Percentiles rank a stretch among this genome's conserved stretches.
Conservation (phyloP, 2,329 filamentous ascomycete genomes). For the Beauveria medogensis region DNA sequence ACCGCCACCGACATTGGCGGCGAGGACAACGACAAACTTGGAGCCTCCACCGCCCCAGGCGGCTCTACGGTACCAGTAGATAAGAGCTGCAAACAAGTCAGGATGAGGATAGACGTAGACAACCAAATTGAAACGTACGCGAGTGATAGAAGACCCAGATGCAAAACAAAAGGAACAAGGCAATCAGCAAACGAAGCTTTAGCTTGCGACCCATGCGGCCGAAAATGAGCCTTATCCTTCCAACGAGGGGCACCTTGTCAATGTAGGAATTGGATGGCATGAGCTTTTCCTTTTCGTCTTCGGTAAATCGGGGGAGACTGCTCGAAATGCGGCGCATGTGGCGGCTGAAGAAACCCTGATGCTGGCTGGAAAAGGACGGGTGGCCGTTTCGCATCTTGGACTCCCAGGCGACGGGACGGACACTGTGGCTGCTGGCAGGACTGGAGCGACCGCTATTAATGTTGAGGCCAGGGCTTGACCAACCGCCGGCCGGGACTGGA, state of each 20-base stretch:
- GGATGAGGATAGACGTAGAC: neutral
- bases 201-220: conserved; percentile 54
- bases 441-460: conserved; percentile 65
- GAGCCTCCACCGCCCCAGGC: conserved; percentile 71
- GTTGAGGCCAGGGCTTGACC: conserved; percentile 75
- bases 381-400: conserved; percentile 73
- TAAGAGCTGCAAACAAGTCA: conserved; percentile 36
- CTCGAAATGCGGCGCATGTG: conserved; percentile 76
- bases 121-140: conserved; percentile 46
- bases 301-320: conserved; percentile 66
- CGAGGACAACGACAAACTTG: conserved; percentile 89
- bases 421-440: conserved; percentile 48
- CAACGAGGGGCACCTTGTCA: conserved; percentile 36
- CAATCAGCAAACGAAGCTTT: conserved; percentile 54
- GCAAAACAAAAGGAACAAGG: conserved; percentile 51
- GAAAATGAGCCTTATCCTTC: conserved; percentile 37
- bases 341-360: conserved; percentile 79
- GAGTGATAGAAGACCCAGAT: conserved; percentile 62
- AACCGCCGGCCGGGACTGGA: conserved; percentile 74
- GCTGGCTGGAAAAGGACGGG: conserved; percentile 70
- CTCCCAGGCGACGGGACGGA: conserved; percentile 65
- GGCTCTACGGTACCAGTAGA: conserved; percentile 62
- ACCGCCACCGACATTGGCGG: conserved; percentile 88
- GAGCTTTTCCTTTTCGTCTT: conserved; percentile 68
- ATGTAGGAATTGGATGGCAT: conserved; percentile 49